Conservation (phyloP, 805 yeast species). For the Novakomyces olei region DNA sequence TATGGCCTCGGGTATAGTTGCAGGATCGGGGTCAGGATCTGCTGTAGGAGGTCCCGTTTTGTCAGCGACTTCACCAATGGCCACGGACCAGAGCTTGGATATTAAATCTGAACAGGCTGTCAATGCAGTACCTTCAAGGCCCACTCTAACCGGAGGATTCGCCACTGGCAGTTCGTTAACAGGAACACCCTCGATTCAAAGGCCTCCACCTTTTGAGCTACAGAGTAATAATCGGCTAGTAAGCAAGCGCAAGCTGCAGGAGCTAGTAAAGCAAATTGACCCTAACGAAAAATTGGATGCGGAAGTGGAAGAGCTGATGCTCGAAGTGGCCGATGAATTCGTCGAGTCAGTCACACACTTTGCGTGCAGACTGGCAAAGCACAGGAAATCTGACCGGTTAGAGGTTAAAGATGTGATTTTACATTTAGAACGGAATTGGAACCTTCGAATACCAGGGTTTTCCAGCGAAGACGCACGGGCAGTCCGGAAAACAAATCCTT, state of each 20-base stretch:
- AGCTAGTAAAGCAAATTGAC: conserved; percentile 54
- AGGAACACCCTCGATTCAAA: conserved; percentile 51
- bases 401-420: conserved; percentile 80
- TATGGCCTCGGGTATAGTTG: too few relatives aligned
- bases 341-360: conserved; percentile 75
- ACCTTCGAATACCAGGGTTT: conserved; percentile 81
- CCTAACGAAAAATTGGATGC: conserved; percentile 82
- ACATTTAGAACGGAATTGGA: conserved; percentile 83
- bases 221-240: conserved; percentile 39
- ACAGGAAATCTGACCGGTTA: conserved; percentile 65
- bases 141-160: conserved; percentile 66
- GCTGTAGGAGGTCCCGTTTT: too few relatives aligned
- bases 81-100: too few relatives aligned
- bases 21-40: too few relatives aligned
- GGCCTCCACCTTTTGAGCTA: conserved; percentile 63
- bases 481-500: conserved; percentile 20
- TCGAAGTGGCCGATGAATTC: conserved; percentile 91
- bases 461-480: conserved; percentile 54
- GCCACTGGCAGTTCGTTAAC: conserved; percentile 50
- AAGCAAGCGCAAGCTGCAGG: conserved; percentile 73
- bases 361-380: conserved; percentile 89
- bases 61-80: too few relatives aligned
- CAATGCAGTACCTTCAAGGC: too few relatives aligned
- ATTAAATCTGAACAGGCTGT: too few relatives aligned
- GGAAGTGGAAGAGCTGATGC: conserved; percentile 73